phyloP scores from a whole-genome alignment of 1,284 basidiomycete genomes.

The Agroathelia rolfsii region DNA sequence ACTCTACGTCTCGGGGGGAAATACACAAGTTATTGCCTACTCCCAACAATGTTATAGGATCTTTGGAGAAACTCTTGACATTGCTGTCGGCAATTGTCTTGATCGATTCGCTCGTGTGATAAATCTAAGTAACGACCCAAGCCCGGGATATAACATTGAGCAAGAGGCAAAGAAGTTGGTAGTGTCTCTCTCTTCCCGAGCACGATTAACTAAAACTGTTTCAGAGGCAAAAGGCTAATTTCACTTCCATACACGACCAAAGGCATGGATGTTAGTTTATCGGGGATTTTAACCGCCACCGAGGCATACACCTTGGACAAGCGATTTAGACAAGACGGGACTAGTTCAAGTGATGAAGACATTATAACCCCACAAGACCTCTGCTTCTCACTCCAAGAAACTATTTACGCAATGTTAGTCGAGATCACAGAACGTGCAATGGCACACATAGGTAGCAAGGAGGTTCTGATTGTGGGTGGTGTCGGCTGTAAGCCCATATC shows the following conservation, averaged over 20 bases:
- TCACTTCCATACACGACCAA: slow-evolving; percentile 93
- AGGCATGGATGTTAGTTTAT: slow-evolving; percentile 96
- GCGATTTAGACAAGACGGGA: slow-evolving; percentile 45
- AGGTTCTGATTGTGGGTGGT: slow-evolving; percentile 96
- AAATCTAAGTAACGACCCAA: slow-evolving; percentile 90
- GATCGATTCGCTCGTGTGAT: slow-evolving; percentile 98
- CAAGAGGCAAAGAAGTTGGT: slow-evolving; percentile 83
- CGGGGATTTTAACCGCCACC: slow-evolving; percentile 82
- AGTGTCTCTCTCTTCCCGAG: slow-evolving; percentile 3
- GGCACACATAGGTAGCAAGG: slow-evolving; percentile 95
- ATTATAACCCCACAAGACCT: slow-evolving; percentile 89
- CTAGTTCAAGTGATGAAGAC: slow-evolving; percentile 43
- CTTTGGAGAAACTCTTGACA: slow-evolving; percentile 98
- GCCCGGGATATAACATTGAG: slow-evolving; percentile 98
- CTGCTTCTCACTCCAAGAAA: slow-evolving; percentile 96
- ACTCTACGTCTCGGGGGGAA: slow-evolving; percentile 97
- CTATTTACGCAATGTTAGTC: slow-evolving; percentile 96
- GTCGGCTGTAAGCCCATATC: slow-evolving; percentile 76
- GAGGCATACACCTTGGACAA: slow-evolving; percentile 85
- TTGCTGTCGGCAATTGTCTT: slow-evolving; percentile 97
- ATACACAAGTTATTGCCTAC: slow-evolving; percentile 99
- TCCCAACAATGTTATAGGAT: slow-evolving; percentile 96
- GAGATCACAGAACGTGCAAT: slow-evolving; percentile 99
- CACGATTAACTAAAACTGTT: slow-evolving; percentile 4
- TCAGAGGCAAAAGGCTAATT: slow-evolving; percentile 66